Base-by-base conservation (phyloP, 2,329 filamentous ascomycete species). In the Helminthosporium solani region DNA sequence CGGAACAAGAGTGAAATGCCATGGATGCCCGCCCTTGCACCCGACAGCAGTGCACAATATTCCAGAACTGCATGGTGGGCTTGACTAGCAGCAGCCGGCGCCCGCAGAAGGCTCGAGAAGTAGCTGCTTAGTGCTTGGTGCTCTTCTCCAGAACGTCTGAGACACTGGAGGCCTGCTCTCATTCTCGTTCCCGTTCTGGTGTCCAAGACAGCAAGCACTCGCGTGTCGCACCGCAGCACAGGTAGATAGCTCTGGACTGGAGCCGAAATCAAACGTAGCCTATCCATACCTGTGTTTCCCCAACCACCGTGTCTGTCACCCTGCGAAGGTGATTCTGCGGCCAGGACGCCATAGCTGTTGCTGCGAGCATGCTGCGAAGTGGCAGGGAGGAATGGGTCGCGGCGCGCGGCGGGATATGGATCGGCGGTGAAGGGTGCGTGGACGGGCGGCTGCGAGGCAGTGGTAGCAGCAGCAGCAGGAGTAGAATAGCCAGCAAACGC, bases 321-420 rank as follows among this genome's bases (percentile, higher is more conserved):
- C 28, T 61, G 54, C 23, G 59, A 53, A 41, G 58, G 43, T 7
- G 55, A 58, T 44, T 69, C 66, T 51, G 67, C 57, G 23, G 54
- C 63, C 42, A 58, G 57, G 7, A 60, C 42, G 34, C 70, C 72
- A 50, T 74, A 68, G 56, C 74, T 75, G 45, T 61, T 69, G 57
- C 66, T 63, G 42, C 74, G 67, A 38, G 28, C 57, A 50, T 70
- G 67, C 33, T 70, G 63, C 30, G 68, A 53, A 16, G 52, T 40
- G 12, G 64, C 58, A 5, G 73, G 70, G 31, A 75, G 58, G 57
- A 78, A 78, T 9, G 75, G 73, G 54, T 78, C 75, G 64, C 72
- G 71, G 46, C 67, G 71, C 39, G 70, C 63, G 45, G 75, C 68
- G 4, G 73, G 69, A 50, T 78, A 77, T 18, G 75, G 72, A 53